These are phyloP conservation scores for Acer yangbiense DNA, from an alignment of 345 rosid species.

Conservation along the genomic window DNA sequence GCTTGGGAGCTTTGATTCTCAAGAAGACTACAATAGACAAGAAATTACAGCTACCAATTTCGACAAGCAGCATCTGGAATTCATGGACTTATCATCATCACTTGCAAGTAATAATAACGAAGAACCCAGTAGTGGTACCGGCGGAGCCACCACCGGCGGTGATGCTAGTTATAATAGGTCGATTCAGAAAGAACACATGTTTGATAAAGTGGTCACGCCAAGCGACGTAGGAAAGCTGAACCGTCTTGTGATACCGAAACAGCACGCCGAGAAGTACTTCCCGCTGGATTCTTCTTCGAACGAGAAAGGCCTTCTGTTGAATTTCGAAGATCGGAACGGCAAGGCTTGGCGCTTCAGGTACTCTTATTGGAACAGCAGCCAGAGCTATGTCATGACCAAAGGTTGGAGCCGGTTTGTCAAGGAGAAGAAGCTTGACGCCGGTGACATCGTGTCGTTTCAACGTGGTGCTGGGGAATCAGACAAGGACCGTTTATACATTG, in stretches of 20 bases:
- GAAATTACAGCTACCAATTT: slow-evolving; percentile 27
- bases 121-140: slow-evolving; percentile 17
- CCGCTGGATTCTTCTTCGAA: slow-evolving; percentile 57
- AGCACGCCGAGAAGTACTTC: slow-evolving; percentile 79
- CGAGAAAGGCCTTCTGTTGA: slow-evolving; percentile 78
- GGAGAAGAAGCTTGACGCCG: slow-evolving; percentile 93
- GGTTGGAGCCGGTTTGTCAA: slow-evolving; percentile 98
- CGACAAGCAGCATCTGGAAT: slow-evolving; percentile 39
- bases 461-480: slow-evolving; percentile 67
- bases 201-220: slow-evolving; percentile 84
- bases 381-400: slow-evolving; percentile 96
- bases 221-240: slow-evolving; percentile 85
- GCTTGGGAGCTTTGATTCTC: slow-evolving; percentile 32
- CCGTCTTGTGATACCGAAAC: slow-evolving; percentile 81
- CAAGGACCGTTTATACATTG: slow-evolving; percentile 67
- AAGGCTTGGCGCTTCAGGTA: slow-evolving; percentile 86
- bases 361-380: slow-evolving; percentile 97
- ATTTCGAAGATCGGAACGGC: slow-evolving; percentile 80
- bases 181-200: slow-evolving; percentile 70
- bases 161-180: slow-evolving; percentile 25
- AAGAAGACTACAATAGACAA: slow-evolving; percentile 18
- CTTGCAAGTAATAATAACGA: slow-evolving; percentile 39
- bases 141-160: neutral
- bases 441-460: slow-evolving; percentile 86
- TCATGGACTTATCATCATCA: slow-evolving; percentile 57